Conservation (phyloP, 2,329 filamentous ascomycete genomes). For the Calonectria fujianensis region DNA sequence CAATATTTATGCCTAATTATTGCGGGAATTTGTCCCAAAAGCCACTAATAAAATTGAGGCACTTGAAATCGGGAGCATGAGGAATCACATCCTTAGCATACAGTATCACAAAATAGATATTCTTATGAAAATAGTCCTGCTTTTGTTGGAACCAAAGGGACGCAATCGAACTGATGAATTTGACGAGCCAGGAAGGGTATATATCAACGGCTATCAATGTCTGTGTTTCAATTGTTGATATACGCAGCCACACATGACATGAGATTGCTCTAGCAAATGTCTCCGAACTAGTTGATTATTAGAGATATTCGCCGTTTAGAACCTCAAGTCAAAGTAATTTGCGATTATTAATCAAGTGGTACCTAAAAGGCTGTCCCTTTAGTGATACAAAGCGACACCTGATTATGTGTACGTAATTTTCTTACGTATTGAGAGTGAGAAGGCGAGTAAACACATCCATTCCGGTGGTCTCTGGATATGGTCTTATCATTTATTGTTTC, state of each 20-base stretch:
- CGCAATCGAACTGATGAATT: background rate
- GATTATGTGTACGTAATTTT: background rate
- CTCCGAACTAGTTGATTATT: background rate
- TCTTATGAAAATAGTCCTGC: background rate
- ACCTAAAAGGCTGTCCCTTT: background rate
- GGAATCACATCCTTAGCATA: background rate
- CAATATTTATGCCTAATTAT: background rate
- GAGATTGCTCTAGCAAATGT: background rate
- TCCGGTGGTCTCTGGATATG: background rate
- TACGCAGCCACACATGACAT: background rate
- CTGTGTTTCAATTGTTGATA: background rate
- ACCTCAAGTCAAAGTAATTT: background rate
- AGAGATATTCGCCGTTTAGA: background rate
- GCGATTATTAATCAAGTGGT: background rate
- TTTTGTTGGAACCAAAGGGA: background rate
- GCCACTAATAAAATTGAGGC: background rate
- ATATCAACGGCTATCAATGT: background rate
- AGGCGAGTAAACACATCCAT: background rate
- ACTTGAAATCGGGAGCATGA: background rate
- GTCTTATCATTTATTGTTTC: background rate
- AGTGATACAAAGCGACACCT: background rate
- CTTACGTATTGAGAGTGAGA: background rate
- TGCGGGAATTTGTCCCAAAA: background rate
- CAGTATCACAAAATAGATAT: background rate
- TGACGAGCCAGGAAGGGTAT: background rate